phyloP scores from a whole-genome alignment of 345 rosid species.

The rapeseed (Brassica napus) region Da-Ae NC_063446.1:73985001-73985500 shows the following conservation, averaged over 20 bases:
- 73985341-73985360: constrained; percentile 66
- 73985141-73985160: not conserved
- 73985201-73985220: constrained; percentile 55
- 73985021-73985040: constrained; percentile 91
- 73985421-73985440: constrained; percentile 52
- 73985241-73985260: constrained; percentile 79
- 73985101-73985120: constrained; percentile 54
- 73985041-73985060: constrained; percentile 77
- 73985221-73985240: constrained; percentile 70
- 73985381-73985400: constrained; percentile 68
- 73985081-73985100: constrained; percentile 80
- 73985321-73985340: constrained; percentile 54
- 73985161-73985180: constrained; percentile 30
- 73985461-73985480: constrained; percentile 48
- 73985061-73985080: constrained; percentile 69
- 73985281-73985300: constrained; percentile 66
- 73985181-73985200: constrained; percentile 60
- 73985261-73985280: constrained; percentile 71
- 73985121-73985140: not conserved
- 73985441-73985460: constrained; percentile 64
- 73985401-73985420: constrained; percentile 57
- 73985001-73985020: constrained; percentile 79
- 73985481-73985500: constrained; percentile 52
- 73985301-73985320: constrained; percentile 76
- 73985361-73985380: constrained; percentile 87